These are phyloP conservation scores for Arachis hypogaea DNA, from an alignment of 306 rosid species.

Conservation along the genomic window DNA sequence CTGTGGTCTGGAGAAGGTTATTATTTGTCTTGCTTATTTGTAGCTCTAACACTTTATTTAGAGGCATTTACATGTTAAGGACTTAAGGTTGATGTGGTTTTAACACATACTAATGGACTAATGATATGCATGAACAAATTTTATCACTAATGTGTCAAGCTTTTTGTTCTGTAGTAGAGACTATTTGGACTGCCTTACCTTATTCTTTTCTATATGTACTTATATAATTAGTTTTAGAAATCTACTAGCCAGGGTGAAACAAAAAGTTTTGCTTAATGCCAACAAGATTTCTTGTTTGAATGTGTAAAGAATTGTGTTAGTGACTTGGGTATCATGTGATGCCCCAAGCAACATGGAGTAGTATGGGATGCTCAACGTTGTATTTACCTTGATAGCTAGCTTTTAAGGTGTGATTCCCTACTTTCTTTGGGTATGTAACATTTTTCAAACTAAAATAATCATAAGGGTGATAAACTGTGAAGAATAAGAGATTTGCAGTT, in stretches of 20 bases:
- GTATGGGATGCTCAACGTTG: too few relatives aligned
- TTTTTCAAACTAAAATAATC: background rate
- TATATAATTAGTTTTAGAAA: constrained; percentile 15
- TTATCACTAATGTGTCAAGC: background rate
- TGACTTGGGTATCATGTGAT: too few relatives aligned
- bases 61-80: background rate
- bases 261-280: too few relatives aligned
- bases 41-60: background rate
- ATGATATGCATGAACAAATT: background rate
- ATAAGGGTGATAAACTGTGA: constrained; percentile 3
- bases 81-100: constrained; percentile 1
- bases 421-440: too few relatives aligned
- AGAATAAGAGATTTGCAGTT: background rate
- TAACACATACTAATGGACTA: background rate
- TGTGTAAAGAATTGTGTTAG: background rate
- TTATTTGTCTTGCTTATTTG: constrained; percentile 23
- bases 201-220: constrained; percentile 3
- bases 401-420: too few relatives aligned
- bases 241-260: background rate
- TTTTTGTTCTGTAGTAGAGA: background rate
- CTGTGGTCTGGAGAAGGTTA: background rate
- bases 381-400: too few relatives aligned
- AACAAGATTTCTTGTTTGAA: constrained; percentile 5
- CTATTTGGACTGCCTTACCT: background rate
- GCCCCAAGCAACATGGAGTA: too few relatives aligned